Evolutionary conservation across 2,329 filamentous ascomycete genomes (phyloP).

Genomic region (Paramyrothecium sp.): DNA sequence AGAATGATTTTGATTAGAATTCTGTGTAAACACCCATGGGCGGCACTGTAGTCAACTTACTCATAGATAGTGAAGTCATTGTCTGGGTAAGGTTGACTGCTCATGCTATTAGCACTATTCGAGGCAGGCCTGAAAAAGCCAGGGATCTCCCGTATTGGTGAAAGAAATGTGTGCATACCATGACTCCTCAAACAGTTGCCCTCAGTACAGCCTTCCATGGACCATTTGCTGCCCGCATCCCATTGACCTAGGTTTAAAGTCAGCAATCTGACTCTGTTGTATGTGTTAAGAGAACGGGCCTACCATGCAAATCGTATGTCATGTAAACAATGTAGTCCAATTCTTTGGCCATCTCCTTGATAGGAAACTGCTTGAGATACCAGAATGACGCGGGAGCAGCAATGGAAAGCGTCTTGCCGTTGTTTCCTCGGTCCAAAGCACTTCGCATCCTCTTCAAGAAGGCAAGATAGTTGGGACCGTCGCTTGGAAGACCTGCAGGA

Average conservation of each 20-base stretch:
- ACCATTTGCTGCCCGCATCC: not conserved
- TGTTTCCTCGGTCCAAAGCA: not conserved
- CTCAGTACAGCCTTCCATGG: not conserved
- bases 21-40: no score
- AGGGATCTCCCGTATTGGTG: no score
- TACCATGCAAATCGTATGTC: constrained; percentile 21
- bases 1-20: no score
- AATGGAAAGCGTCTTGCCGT: constrained; percentile 10
- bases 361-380: constrained; percentile 21
- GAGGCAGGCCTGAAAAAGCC: not conserved
- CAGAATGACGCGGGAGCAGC: constrained; percentile 23
- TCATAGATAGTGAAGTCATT: not conserved
- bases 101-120: not conserved
- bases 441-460: constrained; percentile 4
- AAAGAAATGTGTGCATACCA: not conserved
- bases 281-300: not conserved
- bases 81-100: not conserved
- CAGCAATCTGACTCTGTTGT: not conserved
- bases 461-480: constrained; percentile 11
- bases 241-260: not conserved
- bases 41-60: not conserved
- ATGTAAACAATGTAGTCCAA: constrained; percentile 25
- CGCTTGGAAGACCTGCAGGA: constrained; percentile 6
- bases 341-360: constrained; percentile 13
- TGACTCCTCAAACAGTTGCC: not conserved